These are phyloP conservation scores for Solanum aculeatissimum DNA, from an alignment of 305 asterid species.

Conservation along the genomic window DNA sequence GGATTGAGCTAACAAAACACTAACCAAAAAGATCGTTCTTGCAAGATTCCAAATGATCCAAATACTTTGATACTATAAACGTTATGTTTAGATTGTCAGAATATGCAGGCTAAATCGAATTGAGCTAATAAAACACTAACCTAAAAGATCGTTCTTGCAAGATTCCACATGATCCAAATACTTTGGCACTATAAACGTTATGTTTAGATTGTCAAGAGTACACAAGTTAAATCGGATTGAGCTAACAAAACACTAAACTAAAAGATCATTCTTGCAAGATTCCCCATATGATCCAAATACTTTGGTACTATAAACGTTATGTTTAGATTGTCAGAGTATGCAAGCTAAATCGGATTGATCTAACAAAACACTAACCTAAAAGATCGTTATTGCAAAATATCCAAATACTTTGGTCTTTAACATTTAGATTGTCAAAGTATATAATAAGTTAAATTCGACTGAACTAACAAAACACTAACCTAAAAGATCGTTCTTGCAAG, in stretches of 20 bases:
- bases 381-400: background rate
- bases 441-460: background rate
- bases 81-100: background rate
- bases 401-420: background rate
- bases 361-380: background rate
- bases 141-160: background rate
- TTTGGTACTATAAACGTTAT: background rate
- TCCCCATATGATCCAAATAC: background rate
- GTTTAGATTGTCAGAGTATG: background rate
- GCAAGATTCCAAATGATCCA: conserved; percentile 5
- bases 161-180: background rate
- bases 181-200: background rate
- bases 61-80: background rate
- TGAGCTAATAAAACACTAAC: background rate
- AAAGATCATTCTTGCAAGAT: background rate
- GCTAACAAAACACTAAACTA: background rate
- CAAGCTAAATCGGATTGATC: background rate
- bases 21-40: background rate
- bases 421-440: background rate
- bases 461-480: background rate
- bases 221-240: background rate
- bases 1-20: background rate
- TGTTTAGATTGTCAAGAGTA: background rate
- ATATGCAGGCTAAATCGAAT: background rate
- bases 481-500: background rate